Evolutionary conservation across 352 stramenopile genomes (phyloP), one percentile per base, ranked within the genome.

Genomic region (Pythium brassicae): DNA sequence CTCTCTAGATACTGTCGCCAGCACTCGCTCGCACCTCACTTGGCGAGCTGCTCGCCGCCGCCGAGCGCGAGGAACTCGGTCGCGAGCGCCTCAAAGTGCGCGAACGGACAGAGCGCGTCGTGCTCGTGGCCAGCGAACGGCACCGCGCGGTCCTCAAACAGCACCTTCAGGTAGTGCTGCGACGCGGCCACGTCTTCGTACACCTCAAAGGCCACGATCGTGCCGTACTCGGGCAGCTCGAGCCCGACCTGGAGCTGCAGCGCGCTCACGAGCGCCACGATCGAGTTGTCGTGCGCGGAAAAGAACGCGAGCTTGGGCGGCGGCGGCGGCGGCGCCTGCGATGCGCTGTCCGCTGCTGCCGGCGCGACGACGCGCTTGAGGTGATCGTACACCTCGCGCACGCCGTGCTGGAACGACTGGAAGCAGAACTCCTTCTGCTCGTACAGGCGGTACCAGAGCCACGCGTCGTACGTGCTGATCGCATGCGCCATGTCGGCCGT

Each of bases 271-370:
- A 92, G 72, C 23, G 79, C 81, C 15, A 94, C 78, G 65, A 94
- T 87, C 42, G 84, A 89, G 62, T 92, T 92, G 67, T 94, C 81
- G 53, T 94, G 84, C 1, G 82, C 82, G 20, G 84, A 94, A 66
- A 91, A 91, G 65, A 94, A 87, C 27, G 82, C 72, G n/a, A 94
- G 56, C 47, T 83, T 85, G 29, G 71, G 65, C 35, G 52, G 25
- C 19, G 60, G 49, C 25, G 52, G 46, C 35, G 73, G n/a, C n/a
- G n/a, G n/a, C n/a, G n/a, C n/a, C n/a, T n/a, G n/a, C n/a, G n/a
- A n/a, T n/a, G n/a, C 40, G 9, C n/a, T 22, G 8, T n/a, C 20
- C 22, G 22, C 12, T 11, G 14, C 32, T 37, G 32, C 32, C 15
- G 26, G 26, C 11, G 34, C 40, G 22, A 87, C 69, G 42, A 88